phyloP scores from a whole-genome alignment of 1,284 basidiomycete genomes.

The Trichosporon sp. region DNA sequence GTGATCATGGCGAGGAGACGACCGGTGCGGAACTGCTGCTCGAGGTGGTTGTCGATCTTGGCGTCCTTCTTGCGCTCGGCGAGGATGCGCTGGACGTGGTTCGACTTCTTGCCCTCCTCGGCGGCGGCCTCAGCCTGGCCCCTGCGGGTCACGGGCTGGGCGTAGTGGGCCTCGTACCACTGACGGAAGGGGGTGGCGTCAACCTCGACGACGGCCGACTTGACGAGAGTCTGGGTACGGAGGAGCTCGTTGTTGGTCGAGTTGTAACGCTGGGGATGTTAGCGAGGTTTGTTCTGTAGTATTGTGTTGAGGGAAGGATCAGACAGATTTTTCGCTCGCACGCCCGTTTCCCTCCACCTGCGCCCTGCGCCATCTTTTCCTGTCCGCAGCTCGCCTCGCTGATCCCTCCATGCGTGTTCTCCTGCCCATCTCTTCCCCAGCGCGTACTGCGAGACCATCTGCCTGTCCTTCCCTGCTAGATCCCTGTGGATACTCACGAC shows the following conservation, averaged over 20 bases:
- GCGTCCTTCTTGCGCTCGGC: slow-evolving; percentile 88
- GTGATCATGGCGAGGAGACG: slow-evolving; percentile 71
- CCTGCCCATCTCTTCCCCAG: neutral
- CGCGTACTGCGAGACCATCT: neutral
- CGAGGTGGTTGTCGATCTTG: slow-evolving; percentile 82
- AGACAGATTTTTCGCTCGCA: neutral
- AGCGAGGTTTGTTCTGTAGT: slow-evolving; percentile 1
- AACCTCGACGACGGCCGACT: slow-evolving; percentile 87
- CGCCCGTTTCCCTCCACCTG: neutral
- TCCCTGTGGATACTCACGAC: slow-evolving; percentile 64
- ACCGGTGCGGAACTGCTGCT: slow-evolving; percentile 52
- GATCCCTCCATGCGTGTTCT: neutral
- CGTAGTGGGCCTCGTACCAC: slow-evolving; percentile 97
- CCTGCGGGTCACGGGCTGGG: slow-evolving; percentile 77
- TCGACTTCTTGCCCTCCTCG: slow-evolving; percentile 71
- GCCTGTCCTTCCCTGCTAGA: neutral
- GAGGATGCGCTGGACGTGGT: slow-evolving; percentile 76
- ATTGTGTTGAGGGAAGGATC: neutral
- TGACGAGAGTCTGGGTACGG: slow-evolving; percentile 95
- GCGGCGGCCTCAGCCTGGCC: slow-evolving; percentile 50
- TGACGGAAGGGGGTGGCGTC: slow-evolving; percentile 96
- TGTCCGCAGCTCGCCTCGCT: neutral
- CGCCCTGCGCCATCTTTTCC: neutral
- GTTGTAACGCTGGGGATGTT: slow-evolving; percentile 72
- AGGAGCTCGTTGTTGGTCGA: slow-evolving; percentile 98